phyloP scores from a whole-genome alignment of 208 protist genomes.

The Crithidia acanthocephali region DNA sequence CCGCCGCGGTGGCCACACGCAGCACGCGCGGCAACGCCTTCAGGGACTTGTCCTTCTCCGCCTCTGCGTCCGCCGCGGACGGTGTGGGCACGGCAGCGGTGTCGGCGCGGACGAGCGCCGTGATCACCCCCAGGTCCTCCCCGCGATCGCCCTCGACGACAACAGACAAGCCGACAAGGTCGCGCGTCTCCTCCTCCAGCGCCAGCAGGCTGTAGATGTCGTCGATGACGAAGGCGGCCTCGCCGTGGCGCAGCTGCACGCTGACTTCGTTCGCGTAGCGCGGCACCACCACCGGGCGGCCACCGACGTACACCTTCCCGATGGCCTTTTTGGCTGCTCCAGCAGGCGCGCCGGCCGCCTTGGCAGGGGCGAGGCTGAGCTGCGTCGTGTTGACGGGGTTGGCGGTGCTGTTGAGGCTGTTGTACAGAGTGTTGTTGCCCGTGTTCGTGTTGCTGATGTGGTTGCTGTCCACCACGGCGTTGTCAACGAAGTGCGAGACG shows the following conservation, averaged over 20 bases:
- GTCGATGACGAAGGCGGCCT: constrained; percentile 45
- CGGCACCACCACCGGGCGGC: constrained; percentile 53
- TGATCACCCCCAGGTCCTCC: constrained; percentile 76
- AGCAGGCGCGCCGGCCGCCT: not conserved
- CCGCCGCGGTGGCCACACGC: constrained; percentile 54
- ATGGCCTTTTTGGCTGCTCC: constrained; percentile 27
- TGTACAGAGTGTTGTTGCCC: not conserved
- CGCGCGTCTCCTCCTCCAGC: constrained; percentile 36
- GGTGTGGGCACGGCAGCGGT: constrained; percentile 2
- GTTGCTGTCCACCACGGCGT: not conserved
- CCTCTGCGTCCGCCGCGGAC: constrained; percentile 28
- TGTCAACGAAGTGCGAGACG: constrained; percentile 1
- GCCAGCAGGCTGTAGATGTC: constrained; percentile 61
- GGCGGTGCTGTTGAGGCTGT: no score
- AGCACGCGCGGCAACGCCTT: constrained; percentile 44
- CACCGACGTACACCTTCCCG: constrained; percentile 59
- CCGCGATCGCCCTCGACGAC: constrained; percentile 87
- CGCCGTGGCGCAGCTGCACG: constrained; percentile 57
- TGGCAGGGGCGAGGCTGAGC: not conserved
- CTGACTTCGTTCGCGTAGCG: constrained; percentile 60
- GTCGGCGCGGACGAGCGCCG: constrained; percentile 21
- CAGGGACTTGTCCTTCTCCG: not conserved
- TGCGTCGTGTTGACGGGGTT: constrained; percentile 2
- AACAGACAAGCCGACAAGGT: constrained; percentile 63
- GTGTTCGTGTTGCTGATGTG: not conserved